A percentile compares a stretch with the other conserved stretches of the same genome.
These are phyloP conservation scores for Pisolithus microcarpus DNA, from an alignment of 768 basidiomycete genomes.

Conservation along the genomic window DNA sequence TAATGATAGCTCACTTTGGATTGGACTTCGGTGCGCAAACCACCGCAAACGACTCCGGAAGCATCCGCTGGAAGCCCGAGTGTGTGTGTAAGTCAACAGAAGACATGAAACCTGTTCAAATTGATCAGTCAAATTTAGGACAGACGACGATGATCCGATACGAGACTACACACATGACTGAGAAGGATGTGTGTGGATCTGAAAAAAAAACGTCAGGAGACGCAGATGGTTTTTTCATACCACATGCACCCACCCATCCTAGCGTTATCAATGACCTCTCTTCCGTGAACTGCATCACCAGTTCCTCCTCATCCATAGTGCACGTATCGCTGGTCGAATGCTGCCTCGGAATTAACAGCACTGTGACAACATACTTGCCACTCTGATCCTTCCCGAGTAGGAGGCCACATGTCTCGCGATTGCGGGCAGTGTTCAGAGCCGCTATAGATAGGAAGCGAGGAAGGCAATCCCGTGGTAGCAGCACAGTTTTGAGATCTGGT, in stretches of 20 bases:
- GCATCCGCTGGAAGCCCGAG: conserved; percentile 80
- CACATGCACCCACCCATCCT: conserved; percentile 65
- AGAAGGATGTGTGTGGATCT: conserved; percentile 92
- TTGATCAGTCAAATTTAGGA: conserved; percentile 3
- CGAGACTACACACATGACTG: conserved; percentile 61
- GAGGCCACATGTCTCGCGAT: conserved; percentile 83
- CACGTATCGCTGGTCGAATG: conserved; percentile 88
- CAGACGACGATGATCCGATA: not conserved
- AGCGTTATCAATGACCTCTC: conserved; percentile 75
- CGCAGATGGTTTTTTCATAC: not conserved
- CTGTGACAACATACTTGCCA: conserved; percentile 65
- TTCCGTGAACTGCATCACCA: conserved; percentile 80
- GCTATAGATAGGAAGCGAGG: conserved; percentile 73
- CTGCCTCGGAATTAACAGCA: conserved; percentile 82
- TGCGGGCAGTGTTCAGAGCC: conserved; percentile 65
- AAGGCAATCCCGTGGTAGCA: conserved; percentile 67
- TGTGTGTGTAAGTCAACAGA: conserved; percentile 92
- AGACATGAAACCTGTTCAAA: conserved; percentile 73
- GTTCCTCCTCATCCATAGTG: conserved; percentile 84
- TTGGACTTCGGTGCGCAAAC: conserved; percentile 80
- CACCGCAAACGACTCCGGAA: conserved; percentile 88
- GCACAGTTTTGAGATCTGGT: conserved; percentile 53
- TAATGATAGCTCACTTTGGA: conserved; percentile 50
- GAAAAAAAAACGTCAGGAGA: not conserved
- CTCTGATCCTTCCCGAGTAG: conserved; percentile 64